Evolutionary conservation across 208 protist genomes (phyloP), one percentile per base, ranked within the genome.

Genomic region (Trypanosoma lewisi): DNA sequence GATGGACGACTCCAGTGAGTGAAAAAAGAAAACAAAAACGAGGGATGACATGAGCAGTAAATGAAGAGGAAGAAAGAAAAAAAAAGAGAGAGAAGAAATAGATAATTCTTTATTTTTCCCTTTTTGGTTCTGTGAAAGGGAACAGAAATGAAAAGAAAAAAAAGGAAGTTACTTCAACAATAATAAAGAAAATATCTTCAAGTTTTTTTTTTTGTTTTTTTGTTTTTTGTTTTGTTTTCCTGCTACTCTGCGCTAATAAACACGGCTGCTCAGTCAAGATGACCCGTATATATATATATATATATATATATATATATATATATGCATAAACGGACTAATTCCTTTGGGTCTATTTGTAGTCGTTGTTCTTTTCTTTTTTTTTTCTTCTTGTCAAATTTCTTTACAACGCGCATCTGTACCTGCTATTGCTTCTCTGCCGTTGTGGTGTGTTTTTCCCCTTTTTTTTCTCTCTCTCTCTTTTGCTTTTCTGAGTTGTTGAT

Each of bases 121-220:
- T 71, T 50, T 60, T 44, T 71, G 44, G 42, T 64, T 44, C 39
- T 36, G 17, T 54, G 36, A 41, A 14, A 41, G 36, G 36, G 14
- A 41, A 41, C 36, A 14, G 9, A 16, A 14, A 16, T 41, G 36
- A 7, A 41, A 41, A 16, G 36, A 41, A 16, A 16, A 41, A 7
- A 14, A 14, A 16, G 7, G 36, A 7, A 16, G 36, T 41, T 41
- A 41, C 14, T 41, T 41, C 9, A 41, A 14, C 14, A 41, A 41
- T 41, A 41, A 41, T 41, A 41, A 41, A 16, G 14, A 41, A 16
- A 41, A 41, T 56, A 37, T 56, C 3, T 56, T 19, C 17, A 31
- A 39, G 17, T 19, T 39, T 33, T 56, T 19, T n/a, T 51, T 51
- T n/a, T 56, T 37, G 4, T 56, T 39, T 37, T 56, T 56, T n/a